Evolutionary conservation across 257 asterid species (phyloP), one percentile per base, ranked within the genome.

Genomic region (Craterostigma plantagineum): DNA sequence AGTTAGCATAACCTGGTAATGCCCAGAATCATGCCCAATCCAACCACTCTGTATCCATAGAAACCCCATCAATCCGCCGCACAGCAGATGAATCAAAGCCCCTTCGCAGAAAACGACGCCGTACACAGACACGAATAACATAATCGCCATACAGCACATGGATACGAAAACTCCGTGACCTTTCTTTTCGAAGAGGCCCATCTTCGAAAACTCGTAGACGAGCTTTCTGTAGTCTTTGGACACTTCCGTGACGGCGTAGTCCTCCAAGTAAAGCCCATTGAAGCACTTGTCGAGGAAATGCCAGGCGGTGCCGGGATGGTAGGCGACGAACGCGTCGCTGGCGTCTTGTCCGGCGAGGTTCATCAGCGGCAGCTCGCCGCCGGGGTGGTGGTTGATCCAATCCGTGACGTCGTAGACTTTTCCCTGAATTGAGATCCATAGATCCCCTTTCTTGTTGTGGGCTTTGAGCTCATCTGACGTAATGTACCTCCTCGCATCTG

Each of bases 21-120:
- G 94, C 18, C 92, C 92, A 0, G 96, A 77, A 62, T 85, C 96
- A 36, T 85, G 96, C 13, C 92, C 96, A 14, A 85, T 33, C 96
- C 96, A 85, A 5, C 96, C 96, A 48, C 94, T 85, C 61, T 85
- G 92, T 40, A 81, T 81, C 96, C 96, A 85, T 0, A 75, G 50
- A n/a, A 69, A 44, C 18, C 96, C 96, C 92, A 81, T 78, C 13
- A 71, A 5, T 13, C 68, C 67, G 46, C 81, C 96, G 48, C 68
- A 68, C 9, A 81, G 15, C 44, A 79, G 52, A 50, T 85, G 96
- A 13, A 65, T 53, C 53, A 48, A 30, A 1, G 45, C 15, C 18
- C 91, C 70, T 7, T 71, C 54, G 55, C 71, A 60, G 58, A 16
- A 75, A 43, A 85, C 54, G 40, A 85, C 92, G 34, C 92, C 91